Percentiles rank a stretch among this genome's conserved stretches.
phyloP scores from a whole-genome alignment of 2,329 filamentous ascomycete species.

The Trichoderma sp. region DNA sequence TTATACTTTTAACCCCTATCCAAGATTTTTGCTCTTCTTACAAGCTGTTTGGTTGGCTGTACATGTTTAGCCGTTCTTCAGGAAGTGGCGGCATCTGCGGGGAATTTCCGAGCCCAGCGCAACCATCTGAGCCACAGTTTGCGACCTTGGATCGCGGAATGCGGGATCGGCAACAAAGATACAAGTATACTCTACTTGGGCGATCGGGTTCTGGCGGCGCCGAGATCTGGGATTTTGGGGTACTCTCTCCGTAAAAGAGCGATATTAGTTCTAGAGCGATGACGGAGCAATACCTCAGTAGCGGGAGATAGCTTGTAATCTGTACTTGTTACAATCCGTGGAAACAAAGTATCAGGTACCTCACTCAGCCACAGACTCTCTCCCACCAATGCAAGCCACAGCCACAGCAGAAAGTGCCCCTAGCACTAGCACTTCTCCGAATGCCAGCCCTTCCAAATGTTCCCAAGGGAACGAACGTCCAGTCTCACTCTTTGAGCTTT shows the following conservation, averaged over 20 bases:
- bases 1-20: background rate
- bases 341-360: background rate
- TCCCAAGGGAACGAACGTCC: constrained; percentile 1
- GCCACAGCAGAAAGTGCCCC: constrained; percentile 11
- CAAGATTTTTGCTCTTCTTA: background rate
- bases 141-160: background rate
- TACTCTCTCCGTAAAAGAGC: background rate
- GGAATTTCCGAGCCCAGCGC: background rate
- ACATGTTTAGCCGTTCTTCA: background rate
- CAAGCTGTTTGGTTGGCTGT: background rate
- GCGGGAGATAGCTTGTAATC: background rate
- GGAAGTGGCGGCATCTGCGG: background rate
- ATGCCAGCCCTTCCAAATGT: background rate
- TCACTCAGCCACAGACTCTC: background rate
- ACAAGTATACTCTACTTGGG: background rate
- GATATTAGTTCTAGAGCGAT: accelerated
- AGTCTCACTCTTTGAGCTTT: background rate
- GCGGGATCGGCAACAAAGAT: background rate
- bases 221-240: background rate
- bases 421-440: background rate
- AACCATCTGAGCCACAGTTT: background rate
- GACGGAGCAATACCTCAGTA: background rate
- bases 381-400: background rate
- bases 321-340: background rate
- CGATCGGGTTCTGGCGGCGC: background rate